Conservation (phyloP, 495 filamentous ascomycete species). For the Podospora pseudopauciseta region DNA sequence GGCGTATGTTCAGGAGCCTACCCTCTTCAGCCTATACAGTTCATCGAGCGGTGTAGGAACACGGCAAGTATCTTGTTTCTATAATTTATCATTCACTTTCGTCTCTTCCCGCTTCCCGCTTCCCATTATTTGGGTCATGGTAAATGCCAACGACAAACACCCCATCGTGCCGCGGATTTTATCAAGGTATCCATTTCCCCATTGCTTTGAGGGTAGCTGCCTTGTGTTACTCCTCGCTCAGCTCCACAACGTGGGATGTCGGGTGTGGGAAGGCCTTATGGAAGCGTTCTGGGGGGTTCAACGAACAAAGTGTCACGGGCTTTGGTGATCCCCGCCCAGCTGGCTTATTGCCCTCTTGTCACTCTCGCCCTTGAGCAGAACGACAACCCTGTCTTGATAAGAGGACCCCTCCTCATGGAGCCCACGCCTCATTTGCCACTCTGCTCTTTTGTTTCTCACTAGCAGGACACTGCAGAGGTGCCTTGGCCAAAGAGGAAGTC, state of each 20-base stretch:
- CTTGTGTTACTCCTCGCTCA: constrained; percentile 16
- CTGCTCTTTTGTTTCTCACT: not conserved
- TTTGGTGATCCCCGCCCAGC: not conserved
- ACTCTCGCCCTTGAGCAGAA: not conserved
- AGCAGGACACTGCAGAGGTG: not conserved
- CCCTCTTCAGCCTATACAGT: not conserved
- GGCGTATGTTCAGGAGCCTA: not conserved
- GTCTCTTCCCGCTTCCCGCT: constrained; percentile 1
- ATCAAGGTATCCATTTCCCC: constrained; percentile 9
- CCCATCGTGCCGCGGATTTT: constrained; percentile 4
- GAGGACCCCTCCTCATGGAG: not conserved
- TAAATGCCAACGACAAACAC: constrained; percentile 6
- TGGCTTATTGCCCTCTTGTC: not conserved
- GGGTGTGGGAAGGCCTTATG: not conserved
- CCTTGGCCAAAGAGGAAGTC: constrained; percentile 6
- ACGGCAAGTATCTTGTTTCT: not conserved
- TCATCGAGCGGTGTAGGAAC: not conserved
- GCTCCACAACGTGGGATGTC: constrained; percentile 16
- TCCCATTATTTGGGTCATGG: constrained; percentile 1
- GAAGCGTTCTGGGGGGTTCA: not conserved
- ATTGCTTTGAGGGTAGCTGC: constrained; percentile 15
- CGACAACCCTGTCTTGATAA: not conserved
- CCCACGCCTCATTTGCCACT: not conserved
- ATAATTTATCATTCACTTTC: constrained; percentile 1
- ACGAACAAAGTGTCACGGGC: not conserved